Conservation (phyloP, 208 protist genomes). For the Trichomonas tenax region DNA sequence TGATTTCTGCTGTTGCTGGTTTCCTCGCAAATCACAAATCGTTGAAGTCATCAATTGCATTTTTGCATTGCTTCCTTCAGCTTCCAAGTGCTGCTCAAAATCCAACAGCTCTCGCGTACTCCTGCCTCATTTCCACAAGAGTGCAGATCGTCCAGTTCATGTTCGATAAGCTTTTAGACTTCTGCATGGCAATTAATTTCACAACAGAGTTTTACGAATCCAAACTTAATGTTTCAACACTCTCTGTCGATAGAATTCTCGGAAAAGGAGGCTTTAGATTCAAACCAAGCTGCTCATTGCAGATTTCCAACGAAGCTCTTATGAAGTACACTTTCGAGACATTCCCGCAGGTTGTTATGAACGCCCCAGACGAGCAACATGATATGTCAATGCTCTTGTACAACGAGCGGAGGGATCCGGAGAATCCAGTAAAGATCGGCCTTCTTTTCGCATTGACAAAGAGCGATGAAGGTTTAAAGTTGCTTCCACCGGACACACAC, state of each 20-base stretch:
- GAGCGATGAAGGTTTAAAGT: not conserved
- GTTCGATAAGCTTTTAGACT: not conserved
- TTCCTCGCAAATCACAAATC: not conserved
- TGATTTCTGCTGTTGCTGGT: not conserved
- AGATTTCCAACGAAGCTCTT: not conserved
- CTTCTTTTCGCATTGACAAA: not conserved
- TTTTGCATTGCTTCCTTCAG: not conserved
- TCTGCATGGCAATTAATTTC: not conserved
- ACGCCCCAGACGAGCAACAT: not conserved
- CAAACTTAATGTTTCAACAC: not conserved
- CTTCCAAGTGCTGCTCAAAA: not conserved
- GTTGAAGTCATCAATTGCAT: not conserved
- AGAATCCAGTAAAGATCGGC: not conserved
- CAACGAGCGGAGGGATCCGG: not conserved
- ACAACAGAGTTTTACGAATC: not conserved
- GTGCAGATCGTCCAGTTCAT: not conserved
- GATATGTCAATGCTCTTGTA: not conserved
- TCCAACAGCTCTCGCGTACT: not conserved
- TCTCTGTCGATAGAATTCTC: not conserved
- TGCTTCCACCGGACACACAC: not conserved
- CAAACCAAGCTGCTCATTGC: not conserved
- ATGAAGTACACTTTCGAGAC: not conserved
- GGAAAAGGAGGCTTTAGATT: not conserved
- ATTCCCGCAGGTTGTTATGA: not conserved
- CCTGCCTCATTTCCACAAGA: not conserved